Evolutionary conservation across 164 flowering plant genomes (phyloP), one percentile per base, ranked within the genome.

Genomic region (Chimonanthus salicifolius): DNA sequence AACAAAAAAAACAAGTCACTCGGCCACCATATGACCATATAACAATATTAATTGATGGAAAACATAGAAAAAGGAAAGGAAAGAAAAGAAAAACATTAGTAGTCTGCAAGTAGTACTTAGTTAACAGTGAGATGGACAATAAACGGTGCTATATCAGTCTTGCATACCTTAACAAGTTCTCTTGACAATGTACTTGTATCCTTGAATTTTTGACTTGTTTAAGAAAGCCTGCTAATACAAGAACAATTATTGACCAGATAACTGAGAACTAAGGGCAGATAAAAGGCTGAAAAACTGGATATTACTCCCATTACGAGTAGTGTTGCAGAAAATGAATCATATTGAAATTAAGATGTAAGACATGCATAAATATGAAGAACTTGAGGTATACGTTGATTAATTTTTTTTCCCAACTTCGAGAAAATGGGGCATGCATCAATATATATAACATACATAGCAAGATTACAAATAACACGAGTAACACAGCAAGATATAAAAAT

Each of bases 131-230:
- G 16, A 54, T 54, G 16, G 16, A 1, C 11, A 54, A 54, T 54
- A 54, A 3, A 54, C 10, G 15, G 60, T 54, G 60, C 60, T 11
- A 6, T 54, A 54, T 54, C 11, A 11, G n/a, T 33, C 66, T 63
- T 63, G 66, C 46, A 21, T 78, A 89, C 96, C 85, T 69, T 84
- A 44, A 78, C 50, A 70, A 87, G 80, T 79, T 80, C 87, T 74
- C 82, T 81, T 70, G 82, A 66, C 58, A 75, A 49, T 51, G 77
- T 71, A 77, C 62, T 76, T 64, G 74, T 67, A 73, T 75, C 81
- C 67, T 70, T 49, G 51, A 71, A 77, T 58, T 66, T 71, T 72
- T 83, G 83, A 72, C 78, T 72, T 72, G 74, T 80, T 18, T n/a
- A 51, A 18, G 85, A 67, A 74, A 79, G 73, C 85, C 90, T 85